Evolutionary conservation across 257 asterid species (phyloP).

Genomic region (Forsythia suspensa): DNA sequence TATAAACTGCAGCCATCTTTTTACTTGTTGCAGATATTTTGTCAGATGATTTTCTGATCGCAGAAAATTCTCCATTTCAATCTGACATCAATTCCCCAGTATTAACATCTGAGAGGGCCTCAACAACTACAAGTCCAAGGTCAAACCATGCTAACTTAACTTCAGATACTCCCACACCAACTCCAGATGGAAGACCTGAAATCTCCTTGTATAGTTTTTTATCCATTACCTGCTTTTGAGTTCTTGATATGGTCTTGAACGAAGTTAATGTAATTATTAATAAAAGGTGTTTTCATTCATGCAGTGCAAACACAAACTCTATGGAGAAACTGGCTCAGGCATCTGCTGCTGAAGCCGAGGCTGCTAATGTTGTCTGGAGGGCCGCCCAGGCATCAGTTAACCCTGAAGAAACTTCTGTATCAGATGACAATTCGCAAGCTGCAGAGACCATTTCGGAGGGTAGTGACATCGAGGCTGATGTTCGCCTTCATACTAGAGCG

Average conservation of each 20-base stretch:
- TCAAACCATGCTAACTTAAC: conserved; percentile 33
- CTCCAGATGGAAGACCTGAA: conserved; percentile 60
- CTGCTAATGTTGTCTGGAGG: conserved; percentile 93
- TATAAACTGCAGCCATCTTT: conserved; percentile 2
- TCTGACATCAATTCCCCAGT: conserved; percentile 54
- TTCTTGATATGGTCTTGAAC: conserved; percentile 17
- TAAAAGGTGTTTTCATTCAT: conserved; percentile 18
- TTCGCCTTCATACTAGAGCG: conserved; percentile 96
- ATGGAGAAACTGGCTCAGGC: conserved; percentile 92
- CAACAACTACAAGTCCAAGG: conserved; percentile 54
- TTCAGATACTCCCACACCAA: conserved; percentile 40
- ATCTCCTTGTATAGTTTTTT: conserved; percentile 52
- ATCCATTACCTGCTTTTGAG: conserved; percentile 15
- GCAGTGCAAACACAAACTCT: conserved; percentile 74
- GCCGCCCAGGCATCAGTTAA: conserved; percentile 71
- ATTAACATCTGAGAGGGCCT: conserved; percentile 50
- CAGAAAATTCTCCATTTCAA: conserved; percentile 82
- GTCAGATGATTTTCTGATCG: conserved; percentile 84
- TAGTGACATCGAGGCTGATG: conserved; percentile 80
- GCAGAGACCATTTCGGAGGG: conserved; percentile 76
- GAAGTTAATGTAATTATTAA: conserved; percentile 5
- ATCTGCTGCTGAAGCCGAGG: conserved; percentile 99
- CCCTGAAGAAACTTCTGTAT: conserved; percentile 69
- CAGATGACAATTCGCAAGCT: conserved; percentile 74
- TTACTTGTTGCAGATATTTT: conserved; percentile 58